Evolutionary conservation across 371 early-diverging fungal genomes (phyloP), one percentile per base, ranked within the genome.

Genomic region (Rhizopus arrhizus): DNA sequence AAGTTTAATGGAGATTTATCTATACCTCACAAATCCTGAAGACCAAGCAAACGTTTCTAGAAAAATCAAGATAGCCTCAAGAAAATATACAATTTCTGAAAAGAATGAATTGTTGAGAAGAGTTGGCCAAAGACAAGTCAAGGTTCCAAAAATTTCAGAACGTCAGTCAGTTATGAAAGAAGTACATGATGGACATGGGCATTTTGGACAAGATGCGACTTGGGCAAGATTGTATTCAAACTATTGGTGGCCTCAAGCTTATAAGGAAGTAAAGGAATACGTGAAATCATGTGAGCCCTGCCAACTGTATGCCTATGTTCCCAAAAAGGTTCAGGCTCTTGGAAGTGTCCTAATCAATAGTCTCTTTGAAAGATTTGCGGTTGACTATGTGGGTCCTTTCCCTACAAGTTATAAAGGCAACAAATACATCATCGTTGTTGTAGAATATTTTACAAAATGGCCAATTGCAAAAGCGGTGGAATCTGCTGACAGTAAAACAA

Each of bases 401-500:
- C 70, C 68, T 0, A 35, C 38, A 5, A 67, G 69, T 0, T 15
- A 48, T 7, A 4, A 42, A 0, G 70, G 68, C 0, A 80, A 81
- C 55, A 65, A 40, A 3, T 79, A 66, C 65, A n/a, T 85, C 5
- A 31, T 82, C 0, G 65, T 72, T 0, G 81, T 77, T 5, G 70
- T 78, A 34, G 85, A 85, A 41, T 58, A 73, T 55, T 63, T n/a
- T 0, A 77, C 78, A 0, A 65, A 63, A 38, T 81, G 81, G 79
- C 65, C 72, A 0, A 53, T 77, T n/a, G 78, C 80, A 0, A 56
- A n/a, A 15, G 75, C 81, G 3, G 16, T 77, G 15, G 61, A 59
- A 5, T 50, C 53, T 11, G 65, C 71, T 1, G 59, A 65, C 0
- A 67, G 62, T 12, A n/a, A n/a, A n/a, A n/a, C n/a, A n/a, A n/a